Evolutionary conservation across 306 rosid genomes (phyloP).

Genomic region (Prinsepia uniflora): DNA sequence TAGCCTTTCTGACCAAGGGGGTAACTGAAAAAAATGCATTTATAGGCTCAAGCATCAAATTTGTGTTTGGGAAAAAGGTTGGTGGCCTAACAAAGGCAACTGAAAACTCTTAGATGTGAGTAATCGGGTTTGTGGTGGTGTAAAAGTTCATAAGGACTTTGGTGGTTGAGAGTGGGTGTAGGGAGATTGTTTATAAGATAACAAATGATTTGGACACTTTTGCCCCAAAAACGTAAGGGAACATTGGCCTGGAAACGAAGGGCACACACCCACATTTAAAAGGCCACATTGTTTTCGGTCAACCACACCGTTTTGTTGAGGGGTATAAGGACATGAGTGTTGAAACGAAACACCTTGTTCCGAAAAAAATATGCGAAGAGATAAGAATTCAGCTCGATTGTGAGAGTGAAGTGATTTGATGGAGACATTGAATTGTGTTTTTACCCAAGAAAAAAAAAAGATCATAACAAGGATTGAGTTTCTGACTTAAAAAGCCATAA

Average conservation of each 20-base stretch:
- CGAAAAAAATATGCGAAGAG: not conserved
- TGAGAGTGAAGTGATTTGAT: not conserved
- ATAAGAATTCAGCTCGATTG: not conserved
- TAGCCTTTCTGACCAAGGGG: not conserved
- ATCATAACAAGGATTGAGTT: not conserved
- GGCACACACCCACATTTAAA: no score
- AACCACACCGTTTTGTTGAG: not conserved
- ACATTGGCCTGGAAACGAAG: no score
- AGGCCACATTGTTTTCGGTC: no score
- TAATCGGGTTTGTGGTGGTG: not conserved
- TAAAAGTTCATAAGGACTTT: not conserved
- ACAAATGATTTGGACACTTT: no score
- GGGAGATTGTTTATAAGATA: no score
- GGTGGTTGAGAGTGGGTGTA: not conserved
- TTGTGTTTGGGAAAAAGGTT: not conserved
- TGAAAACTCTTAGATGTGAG: not conserved
- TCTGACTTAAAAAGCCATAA: not conserved
- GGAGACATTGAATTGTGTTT: not conserved
- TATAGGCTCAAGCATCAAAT: not conserved
- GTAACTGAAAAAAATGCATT: not conserved
- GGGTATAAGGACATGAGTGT: not conserved
- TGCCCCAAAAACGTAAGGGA: no score
- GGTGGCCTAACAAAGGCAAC: not conserved
- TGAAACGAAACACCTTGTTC: not conserved
- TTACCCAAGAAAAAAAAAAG: not conserved